Evolutionary conservation across 176 grass and related monocot genomes (phyloP), one percentile per base, ranked within the genome.

Genomic region (Luzula sylvatica): DNA sequence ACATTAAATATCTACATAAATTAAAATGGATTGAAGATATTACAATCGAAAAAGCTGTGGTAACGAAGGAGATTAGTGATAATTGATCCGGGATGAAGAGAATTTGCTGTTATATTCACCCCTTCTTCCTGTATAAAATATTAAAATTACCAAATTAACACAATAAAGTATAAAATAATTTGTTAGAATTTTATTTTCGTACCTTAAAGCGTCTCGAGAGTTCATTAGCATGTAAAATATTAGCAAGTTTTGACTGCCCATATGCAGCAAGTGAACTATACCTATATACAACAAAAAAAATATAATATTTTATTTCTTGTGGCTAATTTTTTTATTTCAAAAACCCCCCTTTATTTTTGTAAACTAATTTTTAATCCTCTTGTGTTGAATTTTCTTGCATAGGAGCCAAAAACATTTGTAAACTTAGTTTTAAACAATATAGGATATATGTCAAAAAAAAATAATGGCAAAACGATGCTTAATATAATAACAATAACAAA

Each of bases 61-160:
- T 86, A 58, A 11, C 90, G 90, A 68, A 96, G 90, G 72, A 96
- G 84, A 68, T 96, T 96, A 12, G 90, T 79, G 65, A 89, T 77
- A 27, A 96, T 89, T 47, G 84, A 67, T 53, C 90, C 90, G 24
- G 90, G 90, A 72, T 96, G 90, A 67, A 96, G 90, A 68, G 90
- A 96, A 61, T 96, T 96, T 49, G 84, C 90, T 68, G 71, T 89
- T 66, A 96, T 96, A 25, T 89, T 76, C 23, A 86, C 63, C 53
- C 49, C 67, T 66, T 86, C 84, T 61, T 96, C 84, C 90, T 96
- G 61, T 50, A 58, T 15, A 45, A 62, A 61, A 40, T 35, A 35
- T 35, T 35, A 35, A 35, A 35, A 9, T 35, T 35, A 35, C 9
- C 9, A 35, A 35, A 35, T 35, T 35, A 9, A 35, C 5, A 35